A percentile compares a stretch with the other conserved stretches of the same genome.
Conservation (phyloP, 257 asterid genomes). For the Lithospermum erythrorhizon region DNA sequence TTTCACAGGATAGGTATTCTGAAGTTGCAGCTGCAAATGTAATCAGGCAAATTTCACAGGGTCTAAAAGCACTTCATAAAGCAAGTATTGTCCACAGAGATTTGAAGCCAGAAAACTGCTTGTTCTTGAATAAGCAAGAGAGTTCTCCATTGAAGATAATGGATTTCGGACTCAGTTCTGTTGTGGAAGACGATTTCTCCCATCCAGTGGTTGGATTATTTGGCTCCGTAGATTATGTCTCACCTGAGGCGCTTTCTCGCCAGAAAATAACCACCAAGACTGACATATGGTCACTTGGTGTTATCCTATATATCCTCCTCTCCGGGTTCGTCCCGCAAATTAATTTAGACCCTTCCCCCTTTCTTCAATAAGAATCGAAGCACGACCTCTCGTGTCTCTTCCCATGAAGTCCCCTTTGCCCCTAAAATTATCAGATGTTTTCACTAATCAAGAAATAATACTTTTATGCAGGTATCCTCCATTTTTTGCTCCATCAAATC, state of each 20-base stretch:
- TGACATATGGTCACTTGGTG: constrained; percentile 87
- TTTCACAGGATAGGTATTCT: constrained; percentile 47
- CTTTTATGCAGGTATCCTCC: constrained; percentile 56
- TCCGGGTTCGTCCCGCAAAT: constrained; percentile 43
- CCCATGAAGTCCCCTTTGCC: not conserved
- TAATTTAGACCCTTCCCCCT: not conserved
- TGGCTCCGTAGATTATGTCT: constrained; percentile 77
- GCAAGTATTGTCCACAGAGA: constrained; percentile 64
- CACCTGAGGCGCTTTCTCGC: constrained; percentile 70
- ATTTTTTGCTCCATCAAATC: constrained; percentile 55
- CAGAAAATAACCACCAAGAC: constrained; percentile 43
- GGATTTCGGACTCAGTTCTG: constrained; percentile 85
- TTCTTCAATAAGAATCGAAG: not conserved
- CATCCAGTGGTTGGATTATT: constrained; percentile 74
- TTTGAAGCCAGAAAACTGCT: constrained; percentile 79
- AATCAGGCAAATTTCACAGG: constrained; percentile 55
- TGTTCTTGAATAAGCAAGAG: constrained; percentile 52
- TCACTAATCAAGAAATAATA: not conserved
- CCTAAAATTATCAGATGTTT: not conserved
- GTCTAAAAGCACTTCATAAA: constrained; percentile 47
- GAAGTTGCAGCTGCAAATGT: constrained; percentile 71
- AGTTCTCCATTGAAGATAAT: constrained; percentile 61
- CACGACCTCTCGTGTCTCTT: not conserved
- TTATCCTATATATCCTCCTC: constrained; percentile 75
- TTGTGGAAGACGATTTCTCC: constrained; percentile 44